Evolutionary conservation across 306 rosid genomes (phyloP).

Genomic region (Delonix regia): DNA sequence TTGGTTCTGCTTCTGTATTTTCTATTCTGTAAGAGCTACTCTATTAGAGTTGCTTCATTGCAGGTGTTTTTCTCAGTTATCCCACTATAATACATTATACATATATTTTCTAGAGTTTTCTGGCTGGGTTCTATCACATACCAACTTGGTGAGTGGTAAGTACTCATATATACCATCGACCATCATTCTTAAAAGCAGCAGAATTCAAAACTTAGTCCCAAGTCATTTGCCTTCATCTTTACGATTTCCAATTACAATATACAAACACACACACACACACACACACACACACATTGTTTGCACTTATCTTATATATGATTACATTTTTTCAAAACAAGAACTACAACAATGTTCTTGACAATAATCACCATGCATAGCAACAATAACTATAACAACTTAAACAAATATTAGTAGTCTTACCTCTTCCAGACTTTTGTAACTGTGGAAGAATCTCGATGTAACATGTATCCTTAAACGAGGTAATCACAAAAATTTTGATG

Average conservation of each 20-base stretch:
- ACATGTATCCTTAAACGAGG: conserved; percentile 90
- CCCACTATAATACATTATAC: no score
- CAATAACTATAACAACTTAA: not conserved
- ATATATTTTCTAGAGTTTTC: no score
- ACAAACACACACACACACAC: not conserved
- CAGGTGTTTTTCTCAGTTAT: no score
- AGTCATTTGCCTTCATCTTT: not conserved
- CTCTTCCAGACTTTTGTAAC: conserved; percentile 66
- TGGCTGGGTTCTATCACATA: not conserved
- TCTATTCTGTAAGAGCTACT: no score
- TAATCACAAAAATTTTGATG: conserved; percentile 86
- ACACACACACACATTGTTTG: not conserved
- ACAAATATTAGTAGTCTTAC: conserved; percentile 49
- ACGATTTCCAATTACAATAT: not conserved
- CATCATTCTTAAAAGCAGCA: not conserved
- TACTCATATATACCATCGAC: not conserved
- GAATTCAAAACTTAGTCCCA: not conserved
- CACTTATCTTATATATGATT: not conserved
- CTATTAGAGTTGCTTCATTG: no score
- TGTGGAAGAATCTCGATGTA: conserved; percentile 94
- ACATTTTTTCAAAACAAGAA: conserved; percentile 1
- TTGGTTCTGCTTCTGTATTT: no score
- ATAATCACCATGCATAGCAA: not conserved
- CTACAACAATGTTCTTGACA: not conserved
- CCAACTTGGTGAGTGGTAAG: not conserved